phyloP scores from a whole-genome alignment of 1,139 yeast genomes.

The Yamadazyma spencermartinsiae region DNA sequence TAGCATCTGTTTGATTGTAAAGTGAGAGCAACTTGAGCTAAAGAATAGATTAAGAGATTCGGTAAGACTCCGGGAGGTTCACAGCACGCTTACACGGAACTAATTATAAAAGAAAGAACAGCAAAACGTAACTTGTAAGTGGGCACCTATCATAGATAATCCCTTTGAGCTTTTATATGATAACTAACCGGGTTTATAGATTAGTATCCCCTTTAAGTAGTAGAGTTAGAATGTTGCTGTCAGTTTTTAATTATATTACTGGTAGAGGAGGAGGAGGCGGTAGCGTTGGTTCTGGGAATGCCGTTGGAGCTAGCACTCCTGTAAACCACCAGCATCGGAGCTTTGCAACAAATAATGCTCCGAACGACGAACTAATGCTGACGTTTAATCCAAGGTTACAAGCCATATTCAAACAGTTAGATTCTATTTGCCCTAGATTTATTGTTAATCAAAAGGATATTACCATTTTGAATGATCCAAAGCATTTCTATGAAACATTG shows the following conservation, averaged over 20 bases:
- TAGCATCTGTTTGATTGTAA: too few species aligned
- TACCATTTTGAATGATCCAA: constrained; percentile 64
- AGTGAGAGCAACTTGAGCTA: too few species aligned
- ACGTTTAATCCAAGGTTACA: constrained; percentile 45
- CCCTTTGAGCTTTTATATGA: background rate
- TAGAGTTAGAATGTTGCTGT: constrained; percentile 9
- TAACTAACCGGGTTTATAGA: background rate
- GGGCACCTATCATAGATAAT: background rate
- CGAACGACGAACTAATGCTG: constrained; percentile 1
- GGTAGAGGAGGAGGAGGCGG: constrained; percentile 4
- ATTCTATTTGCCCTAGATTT: constrained; percentile 71
- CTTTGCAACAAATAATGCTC: constrained; percentile 1
- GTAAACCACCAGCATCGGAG: background rate
- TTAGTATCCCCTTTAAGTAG: constrained; percentile 1
- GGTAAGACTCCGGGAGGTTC: too few species aligned
- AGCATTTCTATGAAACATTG: constrained; percentile 64
- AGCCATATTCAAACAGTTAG: constrained; percentile 56
- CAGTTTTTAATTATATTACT: constrained; percentile 14
- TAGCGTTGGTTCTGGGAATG: background rate
- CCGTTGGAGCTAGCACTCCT: background rate
- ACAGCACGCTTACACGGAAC: background rate
- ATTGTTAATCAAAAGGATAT: constrained; percentile 60
- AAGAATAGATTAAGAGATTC: too few species aligned
- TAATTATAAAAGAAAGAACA: background rate
- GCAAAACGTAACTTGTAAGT: background rate